phyloP scores from a whole-genome alignment of 805 yeast species.

The Candida mattraensis region DNA sequence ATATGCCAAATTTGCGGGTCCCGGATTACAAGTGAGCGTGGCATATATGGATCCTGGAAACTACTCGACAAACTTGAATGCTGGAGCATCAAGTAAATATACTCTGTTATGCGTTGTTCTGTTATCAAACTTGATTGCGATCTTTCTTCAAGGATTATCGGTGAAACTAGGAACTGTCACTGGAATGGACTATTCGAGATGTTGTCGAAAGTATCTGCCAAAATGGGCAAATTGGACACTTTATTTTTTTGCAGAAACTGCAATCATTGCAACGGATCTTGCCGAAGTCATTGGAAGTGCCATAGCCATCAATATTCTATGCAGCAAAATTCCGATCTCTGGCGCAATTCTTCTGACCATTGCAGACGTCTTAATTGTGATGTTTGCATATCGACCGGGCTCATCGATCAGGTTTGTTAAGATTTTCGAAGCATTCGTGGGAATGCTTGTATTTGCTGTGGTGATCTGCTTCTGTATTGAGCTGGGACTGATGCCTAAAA shows the following conservation, averaged over 20 bases:
- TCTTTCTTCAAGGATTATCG: constrained; percentile 44
- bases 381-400: constrained; percentile 47
- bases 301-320: constrained; percentile 46
- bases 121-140: constrained; percentile 45
- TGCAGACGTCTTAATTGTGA: constrained; percentile 45
- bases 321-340: constrained; percentile 43
- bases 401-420: constrained; percentile 43
- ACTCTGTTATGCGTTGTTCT: constrained; percentile 44
- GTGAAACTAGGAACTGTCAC: constrained; percentile 50
- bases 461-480: constrained; percentile 47
- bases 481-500: constrained; percentile 36
- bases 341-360: constrained; percentile 49
- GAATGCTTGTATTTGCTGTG: constrained; percentile 41
- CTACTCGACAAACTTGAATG: constrained; percentile 48
- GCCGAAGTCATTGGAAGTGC: constrained; percentile 57
- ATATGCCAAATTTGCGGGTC: constrained; percentile 43
- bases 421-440: constrained; percentile 44
- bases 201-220: constrained; percentile 43
- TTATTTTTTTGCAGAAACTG: constrained; percentile 47
- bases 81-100: constrained; percentile 45
- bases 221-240: constrained; percentile 37
- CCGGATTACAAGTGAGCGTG: constrained; percentile 48
- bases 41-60: constrained; percentile 57
- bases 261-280: constrained; percentile 52
- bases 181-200: constrained; percentile 46